Evolutionary conservation across 2,329 filamentous ascomycete genomes (phyloP).

Genomic region (Aureobasidium sp.): DNA sequence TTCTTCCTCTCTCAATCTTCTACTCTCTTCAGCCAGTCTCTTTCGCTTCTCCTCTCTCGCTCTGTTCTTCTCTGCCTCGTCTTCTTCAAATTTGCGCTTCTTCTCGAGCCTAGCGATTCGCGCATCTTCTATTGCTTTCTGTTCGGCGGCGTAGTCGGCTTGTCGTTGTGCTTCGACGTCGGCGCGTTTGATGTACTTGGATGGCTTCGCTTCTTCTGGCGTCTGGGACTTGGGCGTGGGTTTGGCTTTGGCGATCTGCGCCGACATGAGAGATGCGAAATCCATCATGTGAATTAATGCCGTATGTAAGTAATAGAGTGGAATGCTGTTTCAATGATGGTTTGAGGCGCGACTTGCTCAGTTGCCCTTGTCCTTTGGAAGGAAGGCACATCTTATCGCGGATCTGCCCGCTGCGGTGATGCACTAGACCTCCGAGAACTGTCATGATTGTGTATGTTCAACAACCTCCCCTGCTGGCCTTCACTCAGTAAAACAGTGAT

Average conservation of each 20-base stretch:
- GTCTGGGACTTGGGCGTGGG: constrained; percentile 32
- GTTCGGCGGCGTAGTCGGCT: constrained; percentile 72
- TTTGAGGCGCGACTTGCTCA: neutral
- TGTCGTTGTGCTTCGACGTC: constrained; percentile 78
- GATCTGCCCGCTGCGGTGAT: constrained; percentile 1
- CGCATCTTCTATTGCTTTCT: constrained; percentile 63
- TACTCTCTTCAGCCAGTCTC: constrained; percentile 72
- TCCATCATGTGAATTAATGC: constrained; percentile 58
- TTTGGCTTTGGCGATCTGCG: constrained; percentile 81
- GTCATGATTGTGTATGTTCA: no score
- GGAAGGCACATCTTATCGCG: constrained; percentile 1
- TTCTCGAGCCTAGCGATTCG: constrained; percentile 60
- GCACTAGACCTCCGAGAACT: neutral
- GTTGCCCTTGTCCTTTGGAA: neutral
- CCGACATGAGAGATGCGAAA: constrained; percentile 87
- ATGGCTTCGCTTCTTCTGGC: constrained; percentile 31
- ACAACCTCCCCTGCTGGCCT: no score
- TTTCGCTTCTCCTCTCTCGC: constrained; percentile 74
- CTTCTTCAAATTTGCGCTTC: constrained; percentile 86
- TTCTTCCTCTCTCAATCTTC: constrained; percentile 58
- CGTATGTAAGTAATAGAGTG: neutral
- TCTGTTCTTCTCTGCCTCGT: constrained; percentile 61
- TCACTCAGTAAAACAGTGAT: no score
- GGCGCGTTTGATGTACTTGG: constrained; percentile 78
- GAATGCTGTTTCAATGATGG: neutral